phyloP scores from a whole-genome alignment of 257 asterid genomes.

The Fraxinus cuspidata region DNA sequence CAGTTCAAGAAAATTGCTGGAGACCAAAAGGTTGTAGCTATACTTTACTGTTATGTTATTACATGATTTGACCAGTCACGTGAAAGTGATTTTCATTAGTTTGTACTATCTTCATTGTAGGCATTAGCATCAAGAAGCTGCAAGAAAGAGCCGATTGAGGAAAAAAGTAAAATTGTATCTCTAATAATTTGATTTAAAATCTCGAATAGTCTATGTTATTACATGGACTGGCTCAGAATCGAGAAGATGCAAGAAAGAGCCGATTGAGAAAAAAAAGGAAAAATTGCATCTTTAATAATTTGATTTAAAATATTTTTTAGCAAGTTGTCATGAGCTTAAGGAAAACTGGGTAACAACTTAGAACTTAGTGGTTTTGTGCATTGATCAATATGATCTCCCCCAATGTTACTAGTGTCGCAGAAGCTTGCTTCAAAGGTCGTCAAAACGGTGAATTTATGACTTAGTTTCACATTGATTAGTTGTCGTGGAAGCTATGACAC shows the following conservation, averaged over 20 bases:
- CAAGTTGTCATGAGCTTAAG: not conserved
- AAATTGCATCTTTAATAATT: constrained; percentile 7
- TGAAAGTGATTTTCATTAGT: not conserved
- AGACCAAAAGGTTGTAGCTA: constrained; percentile 43
- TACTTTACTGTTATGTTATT: not conserved
- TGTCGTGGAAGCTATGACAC: no score
- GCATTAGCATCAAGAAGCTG: constrained; percentile 95
- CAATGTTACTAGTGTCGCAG: no score
- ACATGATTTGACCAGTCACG: not conserved
- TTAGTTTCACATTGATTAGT: no score
- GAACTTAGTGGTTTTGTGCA: no score
- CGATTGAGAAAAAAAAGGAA: constrained; percentile 93
- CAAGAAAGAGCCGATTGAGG: constrained; percentile 87
- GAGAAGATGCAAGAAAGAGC: constrained; percentile 96
- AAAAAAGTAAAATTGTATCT: constrained; percentile 58
- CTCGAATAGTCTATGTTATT: no score
- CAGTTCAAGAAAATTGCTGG: constrained; percentile 41
- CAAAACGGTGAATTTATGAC: no score
- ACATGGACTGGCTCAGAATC: constrained; percentile 92
- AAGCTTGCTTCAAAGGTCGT: no score
- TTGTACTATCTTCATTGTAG: constrained; percentile 37
- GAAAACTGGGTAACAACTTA: not conserved
- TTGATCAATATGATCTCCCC: no score
- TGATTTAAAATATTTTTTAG: not conserved
- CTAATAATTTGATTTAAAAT: not conserved